These are phyloP conservation scores for Umbelopsis sp. DNA, from an alignment of 192 early-diverging fungal genomes.

Conservation along the genomic window DNA sequence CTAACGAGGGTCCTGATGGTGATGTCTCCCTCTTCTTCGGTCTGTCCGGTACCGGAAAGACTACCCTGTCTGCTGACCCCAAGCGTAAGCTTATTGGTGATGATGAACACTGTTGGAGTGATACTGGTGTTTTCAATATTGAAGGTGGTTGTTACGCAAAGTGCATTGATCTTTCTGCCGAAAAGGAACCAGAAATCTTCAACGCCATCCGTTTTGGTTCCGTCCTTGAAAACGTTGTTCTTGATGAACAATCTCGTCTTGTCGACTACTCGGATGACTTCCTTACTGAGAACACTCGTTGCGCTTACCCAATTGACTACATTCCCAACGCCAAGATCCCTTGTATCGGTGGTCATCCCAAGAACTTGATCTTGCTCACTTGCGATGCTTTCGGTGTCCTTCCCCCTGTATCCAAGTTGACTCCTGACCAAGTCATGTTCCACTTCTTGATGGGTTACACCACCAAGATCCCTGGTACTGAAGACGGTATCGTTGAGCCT, in stretches of 20 bases:
- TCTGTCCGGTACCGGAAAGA: constrained; percentile 97
- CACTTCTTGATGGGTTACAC: constrained; percentile 99
- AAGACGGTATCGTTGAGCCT: constrained; percentile 92
- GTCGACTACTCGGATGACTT: constrained; percentile 83
- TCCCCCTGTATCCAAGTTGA: constrained; percentile 89
- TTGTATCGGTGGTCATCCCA: constrained; percentile 87
- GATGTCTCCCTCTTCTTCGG: constrained; percentile 99
- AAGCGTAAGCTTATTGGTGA: constrained; percentile 94
- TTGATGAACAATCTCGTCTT: constrained; percentile 67
- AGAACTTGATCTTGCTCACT: constrained; percentile 95
- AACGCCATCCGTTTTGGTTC: constrained; percentile 93
- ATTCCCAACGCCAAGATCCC: constrained; percentile 95
- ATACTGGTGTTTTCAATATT: constrained; percentile 97
- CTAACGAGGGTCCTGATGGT: constrained; percentile 87
- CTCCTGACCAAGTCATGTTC: constrained; percentile 90
- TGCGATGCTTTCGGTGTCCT: constrained; percentile 97
- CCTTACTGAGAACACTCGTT: constrained; percentile 95
- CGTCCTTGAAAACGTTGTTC: constrained; percentile 93
- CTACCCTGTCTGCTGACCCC: constrained; percentile 95
- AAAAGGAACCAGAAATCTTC: constrained; percentile 99
- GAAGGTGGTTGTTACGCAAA: constrained; percentile 99
- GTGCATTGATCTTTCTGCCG: constrained; percentile 91
- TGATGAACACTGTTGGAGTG: constrained; percentile 99
- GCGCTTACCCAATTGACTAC: constrained; percentile 94
- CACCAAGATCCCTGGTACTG: constrained; percentile 97